A percentile compares a stretch with the other conserved stretches of the same genome.
phyloP scores from a whole-genome alignment of 257 asterid species.

The Nicotiana tabacum region DNA sequence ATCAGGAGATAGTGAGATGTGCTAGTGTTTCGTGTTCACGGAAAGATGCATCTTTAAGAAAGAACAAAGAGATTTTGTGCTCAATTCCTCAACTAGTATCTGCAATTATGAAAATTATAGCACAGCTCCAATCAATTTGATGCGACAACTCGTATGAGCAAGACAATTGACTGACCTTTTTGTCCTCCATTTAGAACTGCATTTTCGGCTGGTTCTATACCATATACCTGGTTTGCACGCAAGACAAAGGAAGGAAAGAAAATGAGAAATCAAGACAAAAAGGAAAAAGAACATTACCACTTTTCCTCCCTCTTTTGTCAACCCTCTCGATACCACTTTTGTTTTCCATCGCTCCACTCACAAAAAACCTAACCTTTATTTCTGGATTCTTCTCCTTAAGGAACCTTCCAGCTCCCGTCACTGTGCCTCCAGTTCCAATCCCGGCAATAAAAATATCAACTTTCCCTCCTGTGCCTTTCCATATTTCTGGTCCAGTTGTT shows the following conservation, averaged over 20 bases:
- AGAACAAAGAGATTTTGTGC: neutral
- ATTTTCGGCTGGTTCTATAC: slow-evolving; percentile 45
- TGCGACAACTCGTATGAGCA: neutral
- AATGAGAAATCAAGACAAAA: neutral
- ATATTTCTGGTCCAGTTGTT: slow-evolving; percentile 53
- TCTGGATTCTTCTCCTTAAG: slow-evolving; percentile 40
- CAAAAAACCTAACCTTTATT: slow-evolving; percentile 24
- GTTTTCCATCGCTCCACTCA: neutral
- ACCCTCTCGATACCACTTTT: neutral
- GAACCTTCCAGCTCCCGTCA: slow-evolving; percentile 48
- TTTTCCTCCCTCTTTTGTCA: neutral
- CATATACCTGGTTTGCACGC: slow-evolving; percentile 26
- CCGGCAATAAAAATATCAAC: slow-evolving; percentile 37
- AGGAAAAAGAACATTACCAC: neutral
- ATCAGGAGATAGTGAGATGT: neutral
- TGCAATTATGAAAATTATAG: neutral
- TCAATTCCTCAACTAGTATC: neutral
- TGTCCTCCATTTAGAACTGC: slow-evolving; percentile 36
- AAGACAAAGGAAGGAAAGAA: neutral
- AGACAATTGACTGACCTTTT: slow-evolving; percentile 23
- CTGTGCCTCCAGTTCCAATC: slow-evolving; percentile 51
- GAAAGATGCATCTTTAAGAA: neutral
- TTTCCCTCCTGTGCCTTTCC: slow-evolving; percentile 35
- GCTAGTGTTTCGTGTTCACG: neutral
- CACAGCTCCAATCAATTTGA: neutral